A percentile compares a stretch with the other conserved stretches of the same genome.
These are phyloP conservation scores for Glutinoglossum americanum DNA, from an alignment of 495 filamentous ascomycete species.

Conservation along the genomic window DNA sequence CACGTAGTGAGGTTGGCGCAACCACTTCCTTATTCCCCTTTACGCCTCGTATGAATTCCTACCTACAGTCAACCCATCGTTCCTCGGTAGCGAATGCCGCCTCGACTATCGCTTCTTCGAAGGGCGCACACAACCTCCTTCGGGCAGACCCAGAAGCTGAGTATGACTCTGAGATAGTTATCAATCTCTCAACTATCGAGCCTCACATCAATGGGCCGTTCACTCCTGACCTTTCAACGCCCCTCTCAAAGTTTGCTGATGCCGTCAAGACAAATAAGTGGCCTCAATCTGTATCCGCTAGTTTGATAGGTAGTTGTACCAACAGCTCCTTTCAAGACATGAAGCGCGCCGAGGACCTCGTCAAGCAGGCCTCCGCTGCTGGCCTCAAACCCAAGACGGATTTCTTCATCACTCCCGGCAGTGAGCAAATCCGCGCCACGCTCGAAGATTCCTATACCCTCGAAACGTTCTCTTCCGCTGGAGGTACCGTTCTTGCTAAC, in stretches of 20 bases:
- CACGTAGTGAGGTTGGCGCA: constrained; percentile 62
- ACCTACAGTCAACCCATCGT: constrained; percentile 68
- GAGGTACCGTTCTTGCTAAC: constrained; percentile 79
- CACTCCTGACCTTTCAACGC: constrained; percentile 85
- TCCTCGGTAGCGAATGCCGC: constrained; percentile 45
- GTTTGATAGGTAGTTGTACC: constrained; percentile 91
- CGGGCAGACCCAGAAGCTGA: constrained; percentile 56
- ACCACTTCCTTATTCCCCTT: constrained; percentile 91
- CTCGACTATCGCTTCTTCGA: constrained; percentile 17
- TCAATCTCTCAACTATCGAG: constrained; percentile 75
- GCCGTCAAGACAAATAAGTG: constrained; percentile 66
- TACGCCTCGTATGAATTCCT: constrained; percentile 45
- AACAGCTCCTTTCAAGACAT: constrained; percentile 98
- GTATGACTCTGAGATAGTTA: constrained; percentile 83
- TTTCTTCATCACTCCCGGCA: constrained; percentile 92
- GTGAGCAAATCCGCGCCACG: constrained; percentile 89
- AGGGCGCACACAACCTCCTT: constrained; percentile 34
- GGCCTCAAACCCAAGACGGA: constrained; percentile 72
- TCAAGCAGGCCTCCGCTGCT: constrained; percentile 70
- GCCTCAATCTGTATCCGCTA: constrained; percentile 77
- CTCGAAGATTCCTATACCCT: constrained; percentile 71
- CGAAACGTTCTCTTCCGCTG: constrained; percentile 66
- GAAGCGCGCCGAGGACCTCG: constrained; percentile 77
- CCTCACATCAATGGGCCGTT: constrained; percentile 96
- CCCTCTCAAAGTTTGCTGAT: constrained; percentile 68